phyloP scores from a whole-genome alignment of 1,139 yeast genomes.

The Tardiomyces digboiensis region DNA sequence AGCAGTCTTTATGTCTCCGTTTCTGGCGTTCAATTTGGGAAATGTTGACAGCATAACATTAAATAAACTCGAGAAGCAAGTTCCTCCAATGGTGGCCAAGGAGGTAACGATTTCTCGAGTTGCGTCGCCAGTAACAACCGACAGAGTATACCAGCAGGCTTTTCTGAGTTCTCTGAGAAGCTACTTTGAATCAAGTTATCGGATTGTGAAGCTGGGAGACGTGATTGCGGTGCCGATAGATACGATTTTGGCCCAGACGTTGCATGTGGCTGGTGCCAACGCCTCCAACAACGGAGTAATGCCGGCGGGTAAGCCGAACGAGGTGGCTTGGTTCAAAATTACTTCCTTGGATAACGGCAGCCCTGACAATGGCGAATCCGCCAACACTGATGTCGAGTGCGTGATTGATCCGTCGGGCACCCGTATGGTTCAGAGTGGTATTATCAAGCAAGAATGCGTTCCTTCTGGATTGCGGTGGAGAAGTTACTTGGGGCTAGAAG shows the following conservation, averaged over 20 bases:
- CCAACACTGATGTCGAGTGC: slow-evolving; percentile 34
- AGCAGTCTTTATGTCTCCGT: slow-evolving; percentile 51
- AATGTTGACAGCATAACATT: slow-evolving; percentile 28
- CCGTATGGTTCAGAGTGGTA: slow-evolving; percentile 59
- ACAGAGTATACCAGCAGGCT: slow-evolving; percentile 52
- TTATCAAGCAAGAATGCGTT: slow-evolving; percentile 29
- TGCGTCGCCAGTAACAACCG: slow-evolving; percentile 64
- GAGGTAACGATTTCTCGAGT: slow-evolving; percentile 55
- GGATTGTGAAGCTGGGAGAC: slow-evolving; percentile 56
- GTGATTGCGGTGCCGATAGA: slow-evolving; percentile 73
- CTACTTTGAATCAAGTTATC: slow-evolving; percentile 46
- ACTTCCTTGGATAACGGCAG: slow-evolving; percentile 19
- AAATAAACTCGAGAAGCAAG: slow-evolving; percentile 6
- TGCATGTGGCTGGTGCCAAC: slow-evolving; percentile 32
- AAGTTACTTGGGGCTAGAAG: slow-evolving; percentile 34
- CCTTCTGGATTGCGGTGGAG: slow-evolving; percentile 42
- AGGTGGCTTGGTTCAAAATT: slow-evolving; percentile 77
- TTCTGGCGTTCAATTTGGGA: slow-evolving; percentile 45
- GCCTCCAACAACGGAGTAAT: slow-evolving; percentile 20
- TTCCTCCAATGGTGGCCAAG: slow-evolving; percentile 24
- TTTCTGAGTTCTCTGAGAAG: slow-evolving; percentile 55
- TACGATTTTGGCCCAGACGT: slow-evolving; percentile 51
- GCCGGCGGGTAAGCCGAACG: slow-evolving; percentile 59
- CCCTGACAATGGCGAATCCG: slow-evolving; percentile 23
- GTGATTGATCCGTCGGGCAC: slow-evolving; percentile 57